These are phyloP conservation scores for Fragilaria crotonensis DNA, from an alignment of 108 stramenopile genomes.

Conservation along the genomic window DNA sequence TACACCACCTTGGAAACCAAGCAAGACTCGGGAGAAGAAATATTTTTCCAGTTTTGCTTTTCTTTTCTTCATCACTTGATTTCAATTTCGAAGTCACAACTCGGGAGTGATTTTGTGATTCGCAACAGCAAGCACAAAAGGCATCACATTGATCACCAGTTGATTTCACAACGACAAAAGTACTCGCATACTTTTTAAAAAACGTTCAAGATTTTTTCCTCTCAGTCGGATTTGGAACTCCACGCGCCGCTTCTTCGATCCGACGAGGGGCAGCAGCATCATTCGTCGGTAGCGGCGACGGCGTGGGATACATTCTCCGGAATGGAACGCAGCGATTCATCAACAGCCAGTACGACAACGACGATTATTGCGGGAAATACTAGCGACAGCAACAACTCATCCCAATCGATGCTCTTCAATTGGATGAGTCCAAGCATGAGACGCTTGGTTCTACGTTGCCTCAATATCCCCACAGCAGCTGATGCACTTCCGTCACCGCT, in stretches of 20 bases:
- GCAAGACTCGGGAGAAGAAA: no score
- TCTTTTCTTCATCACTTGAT: no score
- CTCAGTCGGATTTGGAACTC: not conserved
- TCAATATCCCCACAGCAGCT: conserved; percentile 27
- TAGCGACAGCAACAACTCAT: not conserved
- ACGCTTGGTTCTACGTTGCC: not conserved
- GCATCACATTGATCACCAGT: no score
- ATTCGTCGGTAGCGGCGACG: not conserved
- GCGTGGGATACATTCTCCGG: not conserved
- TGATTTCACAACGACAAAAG: no score
- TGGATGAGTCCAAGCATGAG: not conserved
- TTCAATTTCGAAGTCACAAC: no score
- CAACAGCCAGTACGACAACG: not conserved
- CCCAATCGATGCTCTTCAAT: not conserved
- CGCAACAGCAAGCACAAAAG: no score
- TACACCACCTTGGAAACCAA: no score
- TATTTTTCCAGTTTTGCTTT: no score
- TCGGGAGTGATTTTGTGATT: no score
- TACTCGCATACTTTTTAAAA: no score
- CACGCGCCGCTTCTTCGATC: conserved; percentile 5
- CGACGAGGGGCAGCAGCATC: not conserved
- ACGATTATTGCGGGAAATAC: not conserved
- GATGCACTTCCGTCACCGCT: conserved; percentile 33
- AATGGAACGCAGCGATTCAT: not conserved
- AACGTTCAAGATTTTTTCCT: not conserved